Evolutionary conservation across 768 basidiomycete genomes (phyloP).

Genomic region (Mycena polygramma): DNA sequence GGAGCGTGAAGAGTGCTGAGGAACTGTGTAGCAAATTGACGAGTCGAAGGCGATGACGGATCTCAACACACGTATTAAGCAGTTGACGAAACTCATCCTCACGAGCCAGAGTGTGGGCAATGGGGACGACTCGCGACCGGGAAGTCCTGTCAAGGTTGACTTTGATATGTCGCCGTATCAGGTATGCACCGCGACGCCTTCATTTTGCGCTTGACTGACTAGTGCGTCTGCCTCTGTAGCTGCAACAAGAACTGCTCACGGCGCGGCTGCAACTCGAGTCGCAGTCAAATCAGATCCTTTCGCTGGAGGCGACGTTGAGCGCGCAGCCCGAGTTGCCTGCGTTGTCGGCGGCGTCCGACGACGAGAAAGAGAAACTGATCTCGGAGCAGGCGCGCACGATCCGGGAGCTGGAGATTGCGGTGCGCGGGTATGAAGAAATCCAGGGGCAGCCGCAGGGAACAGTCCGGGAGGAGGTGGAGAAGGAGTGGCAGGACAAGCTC

Average conservation of each 20-base stretch:
- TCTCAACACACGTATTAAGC: slow-evolving; percentile 82
- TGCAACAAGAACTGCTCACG: slow-evolving; percentile 90
- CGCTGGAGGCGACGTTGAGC: slow-evolving; percentile 82
- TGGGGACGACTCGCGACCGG: slow-evolving; percentile 80
- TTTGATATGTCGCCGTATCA: slow-evolving; percentile 92
- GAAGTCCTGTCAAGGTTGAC: slow-evolving; percentile 89
- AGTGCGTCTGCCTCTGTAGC: slow-evolving; percentile 52
- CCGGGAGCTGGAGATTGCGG: slow-evolving; percentile 79
- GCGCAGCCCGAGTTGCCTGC: slow-evolving; percentile 76
- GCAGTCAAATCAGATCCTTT: slow-evolving; percentile 86
- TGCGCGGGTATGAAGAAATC: slow-evolving; percentile 80
- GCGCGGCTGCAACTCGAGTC: slow-evolving; percentile 84
- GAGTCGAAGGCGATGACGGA: slow-evolving; percentile 90
- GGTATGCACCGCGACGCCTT: slow-evolving; percentile 52
- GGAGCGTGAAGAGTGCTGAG: background rate
- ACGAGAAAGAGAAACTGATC: slow-evolving; percentile 82
- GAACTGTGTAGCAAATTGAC: slow-evolving; percentile 74
- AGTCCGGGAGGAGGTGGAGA: slow-evolving; percentile 81
- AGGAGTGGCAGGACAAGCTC: slow-evolving; percentile 74
- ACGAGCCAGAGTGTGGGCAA: slow-evolving; percentile 86
- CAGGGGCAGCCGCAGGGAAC: slow-evolving; percentile 75
- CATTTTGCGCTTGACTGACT: slow-evolving; percentile 6
- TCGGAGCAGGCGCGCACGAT: slow-evolving; percentile 82
- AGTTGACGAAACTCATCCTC: slow-evolving; percentile 85
- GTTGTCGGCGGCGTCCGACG: slow-evolving; percentile 57